Percentiles rank a stretch among this genome's conserved stretches.
phyloP scores from a whole-genome alignment of 2,329 filamentous ascomycete genomes.

The Zymoseptoria tritici region DNA sequence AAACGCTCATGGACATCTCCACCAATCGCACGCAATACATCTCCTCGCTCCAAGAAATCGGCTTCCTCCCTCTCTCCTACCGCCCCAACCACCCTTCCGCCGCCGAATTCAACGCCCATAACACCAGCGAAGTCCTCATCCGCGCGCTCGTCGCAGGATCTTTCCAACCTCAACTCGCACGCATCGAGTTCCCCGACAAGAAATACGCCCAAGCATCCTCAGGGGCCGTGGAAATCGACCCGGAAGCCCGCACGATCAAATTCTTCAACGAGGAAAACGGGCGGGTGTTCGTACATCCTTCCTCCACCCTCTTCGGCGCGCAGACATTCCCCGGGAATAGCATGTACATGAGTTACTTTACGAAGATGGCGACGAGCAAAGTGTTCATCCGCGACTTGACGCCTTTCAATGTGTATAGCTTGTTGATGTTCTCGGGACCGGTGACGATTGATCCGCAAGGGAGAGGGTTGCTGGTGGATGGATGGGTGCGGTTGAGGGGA shows the following conservation, averaged over 20 bases:
- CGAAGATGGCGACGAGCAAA: constrained; percentile 84
- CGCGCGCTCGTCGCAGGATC: constrained; percentile 44
- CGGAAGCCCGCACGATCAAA: constrained; percentile 83
- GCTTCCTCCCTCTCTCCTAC: constrained; percentile 51
- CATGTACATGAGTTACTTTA: constrained; percentile 81
- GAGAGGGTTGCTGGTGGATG: constrained; percentile 80
- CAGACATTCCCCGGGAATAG: constrained; percentile 69
- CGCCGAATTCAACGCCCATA: constrained; percentile 41
- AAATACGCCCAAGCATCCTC: constrained; percentile 84
- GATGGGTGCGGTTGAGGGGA: constrained; percentile 76
- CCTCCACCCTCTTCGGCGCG: constrained; percentile 75
- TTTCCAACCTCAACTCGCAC: constrained; percentile 71
- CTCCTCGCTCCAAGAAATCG: constrained; percentile 74
- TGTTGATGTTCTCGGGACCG: constrained; percentile 79
- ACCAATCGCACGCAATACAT: constrained; percentile 82
- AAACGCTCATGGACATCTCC: constrained; percentile 80
- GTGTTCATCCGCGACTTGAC: constrained; percentile 87
- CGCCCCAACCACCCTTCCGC: constrained; percentile 20
- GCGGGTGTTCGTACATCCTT: constrained; percentile 87
- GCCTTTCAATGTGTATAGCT: constrained; percentile 81
- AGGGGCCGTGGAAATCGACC: constrained; percentile 86
- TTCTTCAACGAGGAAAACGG: constrained; percentile 81
- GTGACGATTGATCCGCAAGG: constrained; percentile 83
- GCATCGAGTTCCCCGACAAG: constrained; percentile 90
- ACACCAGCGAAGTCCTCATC: constrained; percentile 39